A percentile compares a stretch with the other conserved stretches of the same genome.
These are phyloP conservation scores for Fusarium albosuccineum DNA, from an alignment of 2,329 filamentous ascomycete species.

Conservation along the genomic window DNA sequence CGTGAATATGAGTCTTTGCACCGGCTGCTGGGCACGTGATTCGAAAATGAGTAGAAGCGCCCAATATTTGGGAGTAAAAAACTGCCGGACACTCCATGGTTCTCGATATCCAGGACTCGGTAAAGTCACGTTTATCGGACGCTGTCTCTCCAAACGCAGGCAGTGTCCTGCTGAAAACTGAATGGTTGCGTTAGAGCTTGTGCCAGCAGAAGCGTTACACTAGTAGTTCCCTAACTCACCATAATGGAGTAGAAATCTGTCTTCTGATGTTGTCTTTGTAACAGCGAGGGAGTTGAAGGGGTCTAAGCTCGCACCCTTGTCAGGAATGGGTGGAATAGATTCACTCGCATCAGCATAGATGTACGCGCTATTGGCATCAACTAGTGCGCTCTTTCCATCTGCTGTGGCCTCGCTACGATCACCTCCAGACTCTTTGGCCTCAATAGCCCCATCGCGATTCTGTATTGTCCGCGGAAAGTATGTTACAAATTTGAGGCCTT, in stretches of 20 bases:
- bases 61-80: neutral
- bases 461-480: no score
- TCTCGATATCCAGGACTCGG: neutral
- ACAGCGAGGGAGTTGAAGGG: conserved; percentile 1
- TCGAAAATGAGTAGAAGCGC: neutral
- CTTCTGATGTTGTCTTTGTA: neutral
- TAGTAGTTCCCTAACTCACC: neutral
- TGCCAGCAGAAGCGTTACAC: no score
- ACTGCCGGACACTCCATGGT: conserved; percentile 1
- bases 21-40: neutral
- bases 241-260: neutral
- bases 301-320: neutral
- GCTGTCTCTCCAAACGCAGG: neutral
- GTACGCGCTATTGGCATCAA: no score
- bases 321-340: neutral
- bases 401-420: no score
- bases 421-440: no score
- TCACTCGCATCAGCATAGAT: no score
- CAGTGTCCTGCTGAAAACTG: neutral
- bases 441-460: no score
- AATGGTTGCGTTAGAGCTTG: neutral
- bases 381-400: no score
- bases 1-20: neutral
- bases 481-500: no score
- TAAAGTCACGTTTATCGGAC: neutral